phyloP scores from a whole-genome alignment of 192 early-diverging fungal genomes.

The Linnemannia zychae region DNA sequence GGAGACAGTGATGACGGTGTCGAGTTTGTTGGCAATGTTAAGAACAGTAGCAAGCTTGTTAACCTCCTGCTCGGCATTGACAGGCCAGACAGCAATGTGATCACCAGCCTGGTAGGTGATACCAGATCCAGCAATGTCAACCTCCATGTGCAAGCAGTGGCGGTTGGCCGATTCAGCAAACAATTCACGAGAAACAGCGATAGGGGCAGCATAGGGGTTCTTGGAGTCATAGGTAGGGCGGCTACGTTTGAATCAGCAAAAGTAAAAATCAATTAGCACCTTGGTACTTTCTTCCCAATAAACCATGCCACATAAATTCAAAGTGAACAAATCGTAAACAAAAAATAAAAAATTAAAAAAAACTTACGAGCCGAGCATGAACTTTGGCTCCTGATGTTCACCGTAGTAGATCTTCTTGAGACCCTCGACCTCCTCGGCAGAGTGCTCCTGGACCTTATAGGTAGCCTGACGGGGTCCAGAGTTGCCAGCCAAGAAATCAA shows the following conservation, averaged over 20 bases:
- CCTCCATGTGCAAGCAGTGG: slow-evolving; percentile 93
- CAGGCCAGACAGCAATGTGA: slow-evolving; percentile 93
- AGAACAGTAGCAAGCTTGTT: slow-evolving; percentile 73
- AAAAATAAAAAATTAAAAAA: neutral
- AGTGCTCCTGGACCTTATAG: slow-evolving; percentile 69
- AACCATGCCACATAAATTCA: neutral
- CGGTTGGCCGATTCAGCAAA: slow-evolving; percentile 76
- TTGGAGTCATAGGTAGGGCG: slow-evolving; percentile 83
- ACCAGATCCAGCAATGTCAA: slow-evolving; percentile 87
- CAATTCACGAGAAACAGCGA: slow-evolving; percentile 74
- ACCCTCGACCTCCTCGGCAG: slow-evolving; percentile 34
- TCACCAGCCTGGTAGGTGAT: slow-evolving; percentile 94
- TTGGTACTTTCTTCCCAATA: neutral
- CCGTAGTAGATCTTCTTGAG: slow-evolving; percentile 63
- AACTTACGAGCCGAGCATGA: slow-evolving; percentile 57
- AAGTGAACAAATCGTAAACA: neutral
- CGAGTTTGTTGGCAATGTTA: slow-evolving; percentile 73
- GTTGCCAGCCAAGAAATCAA: slow-evolving; percentile 64
- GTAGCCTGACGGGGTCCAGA: slow-evolving; percentile 57
- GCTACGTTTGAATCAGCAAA: slow-evolving; percentile 34
- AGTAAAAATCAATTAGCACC: slow-evolving; percentile 27
- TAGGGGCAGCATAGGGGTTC: slow-evolving; percentile 84
- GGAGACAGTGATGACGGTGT: slow-evolving; percentile 76
- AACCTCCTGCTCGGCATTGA: slow-evolving; percentile 87
- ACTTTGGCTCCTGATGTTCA: slow-evolving; percentile 61